Evolutionary conservation across 345 rosid species (phyloP).

Genomic region (Arabidopsis suecica): DNA sequence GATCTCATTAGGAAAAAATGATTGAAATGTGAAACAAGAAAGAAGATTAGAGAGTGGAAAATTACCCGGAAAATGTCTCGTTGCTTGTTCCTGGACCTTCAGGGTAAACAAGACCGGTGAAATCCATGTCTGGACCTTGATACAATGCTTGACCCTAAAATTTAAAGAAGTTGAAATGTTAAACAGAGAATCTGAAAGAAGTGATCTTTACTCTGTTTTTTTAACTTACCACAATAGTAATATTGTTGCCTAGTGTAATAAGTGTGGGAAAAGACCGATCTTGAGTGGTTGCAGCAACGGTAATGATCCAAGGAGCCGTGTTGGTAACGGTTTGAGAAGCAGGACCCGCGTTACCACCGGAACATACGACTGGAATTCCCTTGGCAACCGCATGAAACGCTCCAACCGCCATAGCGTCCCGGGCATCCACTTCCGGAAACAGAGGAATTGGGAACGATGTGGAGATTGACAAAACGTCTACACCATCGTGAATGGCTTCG

Average conservation of each 20-base stretch:
- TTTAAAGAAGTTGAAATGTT: not conserved
- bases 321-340: slow-evolving; percentile 47
- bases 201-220: not conserved
- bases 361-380: slow-evolving; percentile 56
- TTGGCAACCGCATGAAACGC: slow-evolving; percentile 61
- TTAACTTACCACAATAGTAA: slow-evolving; percentile 38
- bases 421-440: slow-evolving; percentile 51
- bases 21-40: not conserved
- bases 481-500: slow-evolving; percentile 57
- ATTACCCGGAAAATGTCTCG: slow-evolving; percentile 40
- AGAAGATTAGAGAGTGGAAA: not conserved
- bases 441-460: slow-evolving; percentile 40
- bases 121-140: slow-evolving; percentile 52
- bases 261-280: slow-evolving; percentile 58
- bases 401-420: slow-evolving; percentile 54
- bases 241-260: slow-evolving; percentile 53
- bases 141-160: slow-evolving; percentile 63
- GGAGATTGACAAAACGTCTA: slow-evolving; percentile 46
- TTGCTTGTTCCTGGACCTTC: slow-evolving; percentile 35
- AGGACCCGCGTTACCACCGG: slow-evolving; percentile 58
- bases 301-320: slow-evolving; percentile 62
- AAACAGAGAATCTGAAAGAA: not conserved
- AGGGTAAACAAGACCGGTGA: slow-evolving; percentile 56
- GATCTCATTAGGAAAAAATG: not conserved
- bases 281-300: slow-evolving; percentile 62